These are phyloP conservation scores for Juncus inflexus DNA, from an alignment of 176 grass and related monocot genomes.

Conservation along the genomic window DNA sequence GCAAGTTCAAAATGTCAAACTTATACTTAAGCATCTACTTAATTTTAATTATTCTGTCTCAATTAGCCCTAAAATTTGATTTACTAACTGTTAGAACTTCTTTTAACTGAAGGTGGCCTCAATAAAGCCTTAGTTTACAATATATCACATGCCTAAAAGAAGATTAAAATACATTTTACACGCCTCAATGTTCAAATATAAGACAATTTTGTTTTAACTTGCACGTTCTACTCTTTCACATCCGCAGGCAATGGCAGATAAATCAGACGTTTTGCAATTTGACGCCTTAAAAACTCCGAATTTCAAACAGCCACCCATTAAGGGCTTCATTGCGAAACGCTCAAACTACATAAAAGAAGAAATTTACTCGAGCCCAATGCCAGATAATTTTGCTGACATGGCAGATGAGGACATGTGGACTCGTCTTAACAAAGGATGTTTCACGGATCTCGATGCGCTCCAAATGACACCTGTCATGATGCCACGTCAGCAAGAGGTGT, in stretches of 20 bases:
- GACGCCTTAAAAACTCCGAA: slow-evolving; percentile 66
- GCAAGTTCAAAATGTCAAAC: too few species aligned
- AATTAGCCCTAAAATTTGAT: too few species aligned
- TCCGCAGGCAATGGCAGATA: slow-evolving; percentile 4
- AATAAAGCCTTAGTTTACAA: too few species aligned
- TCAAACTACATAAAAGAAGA: slow-evolving; percentile 39
- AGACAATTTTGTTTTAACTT: too few species aligned
- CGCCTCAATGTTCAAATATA: too few species aligned
- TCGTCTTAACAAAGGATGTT: slow-evolving; percentile 64
- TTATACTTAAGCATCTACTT: too few species aligned
- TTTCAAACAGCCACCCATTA: slow-evolving; percentile 37
- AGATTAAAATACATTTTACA: too few species aligned
- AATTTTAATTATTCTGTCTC: too few species aligned
- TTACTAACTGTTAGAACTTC: too few species aligned
- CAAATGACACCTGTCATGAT: slow-evolving; percentile 59
- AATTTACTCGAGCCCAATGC: slow-evolving; percentile 55
- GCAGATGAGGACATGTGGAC: slow-evolving; percentile 75
- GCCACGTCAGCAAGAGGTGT: slow-evolving; percentile 1
- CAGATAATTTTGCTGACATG: slow-evolving; percentile 46
- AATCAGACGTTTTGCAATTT: slow-evolving; percentile 31
- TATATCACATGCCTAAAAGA: too few species aligned
- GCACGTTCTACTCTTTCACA: too few species aligned
- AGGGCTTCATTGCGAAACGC: slow-evolving; percentile 48
- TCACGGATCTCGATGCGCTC: slow-evolving; percentile 72
- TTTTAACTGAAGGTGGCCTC: too few species aligned